Evolutionary conservation across 2,329 filamentous ascomycete genomes (phyloP).

Genomic region (Coniella lustricola): DNA sequence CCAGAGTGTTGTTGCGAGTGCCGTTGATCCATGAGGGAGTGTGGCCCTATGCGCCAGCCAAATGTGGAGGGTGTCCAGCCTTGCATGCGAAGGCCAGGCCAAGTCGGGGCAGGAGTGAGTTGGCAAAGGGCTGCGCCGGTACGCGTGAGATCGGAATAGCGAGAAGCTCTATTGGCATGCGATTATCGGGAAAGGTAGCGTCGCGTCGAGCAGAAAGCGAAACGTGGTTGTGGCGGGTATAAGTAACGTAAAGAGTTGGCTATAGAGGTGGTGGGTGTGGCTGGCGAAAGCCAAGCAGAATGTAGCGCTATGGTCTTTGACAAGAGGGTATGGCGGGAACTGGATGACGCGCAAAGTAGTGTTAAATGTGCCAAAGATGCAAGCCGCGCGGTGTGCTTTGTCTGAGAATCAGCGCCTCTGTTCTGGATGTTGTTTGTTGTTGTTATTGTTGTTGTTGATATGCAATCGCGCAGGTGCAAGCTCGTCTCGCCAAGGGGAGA

Average conservation of each 20-base stretch:
- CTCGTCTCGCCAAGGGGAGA: too few species aligned
- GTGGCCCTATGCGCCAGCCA: neutral
- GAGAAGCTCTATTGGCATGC: too few species aligned
- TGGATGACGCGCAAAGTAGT: neutral
- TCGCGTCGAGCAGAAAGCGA: too few species aligned
- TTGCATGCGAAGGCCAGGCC: neutral
- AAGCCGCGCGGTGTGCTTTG: neutral
- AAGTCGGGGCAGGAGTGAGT: neutral
- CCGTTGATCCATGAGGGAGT: slow-evolving; percentile 28
- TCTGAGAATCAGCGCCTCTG: neutral
- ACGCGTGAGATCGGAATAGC: too few species aligned
- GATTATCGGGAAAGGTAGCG: too few species aligned
- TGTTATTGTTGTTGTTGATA: too few species aligned
- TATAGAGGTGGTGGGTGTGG: neutral
- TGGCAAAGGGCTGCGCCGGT: neutral
- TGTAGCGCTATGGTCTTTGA: neutral
- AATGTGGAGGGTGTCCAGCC: neutral
- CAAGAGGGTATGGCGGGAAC: neutral
- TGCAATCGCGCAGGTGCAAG: too few species aligned
- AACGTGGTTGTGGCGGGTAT: too few species aligned
- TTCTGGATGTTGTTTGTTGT: too few species aligned
- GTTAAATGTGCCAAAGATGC: neutral
- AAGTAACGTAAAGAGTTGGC: neutral
- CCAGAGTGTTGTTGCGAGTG: slow-evolving; percentile 17
- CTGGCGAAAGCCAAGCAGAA: neutral